phyloP scores from a whole-genome alignment of 164 flowering plant species.

The Paratinospora sagittata region DNA sequence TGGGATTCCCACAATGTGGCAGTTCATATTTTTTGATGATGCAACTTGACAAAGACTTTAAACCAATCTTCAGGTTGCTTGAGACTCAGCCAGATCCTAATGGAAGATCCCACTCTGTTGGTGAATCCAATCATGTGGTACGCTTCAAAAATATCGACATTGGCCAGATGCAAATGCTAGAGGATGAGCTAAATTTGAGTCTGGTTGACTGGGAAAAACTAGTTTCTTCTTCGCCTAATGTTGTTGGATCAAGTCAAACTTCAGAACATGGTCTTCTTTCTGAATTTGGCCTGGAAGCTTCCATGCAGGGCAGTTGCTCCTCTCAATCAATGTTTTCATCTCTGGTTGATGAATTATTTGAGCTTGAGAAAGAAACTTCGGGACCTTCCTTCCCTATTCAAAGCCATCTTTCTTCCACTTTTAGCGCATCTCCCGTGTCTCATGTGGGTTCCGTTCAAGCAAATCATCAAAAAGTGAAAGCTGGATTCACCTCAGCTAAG shows the following conservation, averaged over 20 bases:
- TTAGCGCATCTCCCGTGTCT: conserved; percentile 35
- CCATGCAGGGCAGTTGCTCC: conserved; percentile 28
- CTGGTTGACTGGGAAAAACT: conserved; percentile 48
- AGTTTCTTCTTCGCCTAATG: conserved; percentile 34
- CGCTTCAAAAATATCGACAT: conserved; percentile 66
- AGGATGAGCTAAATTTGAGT: conserved; percentile 76
- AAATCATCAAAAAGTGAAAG: conserved; percentile 35
- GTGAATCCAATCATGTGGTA: conserved; percentile 41
- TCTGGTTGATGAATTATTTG: conserved; percentile 86
- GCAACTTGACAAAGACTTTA: conserved; percentile 86
- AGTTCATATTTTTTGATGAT: conserved; percentile 74
- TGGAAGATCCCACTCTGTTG: conserved; percentile 34
- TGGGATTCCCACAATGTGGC: conserved; percentile 93
- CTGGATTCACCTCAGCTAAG: conserved; percentile 49
- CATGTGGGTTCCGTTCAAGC: conserved; percentile 41
- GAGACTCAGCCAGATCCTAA: conserved; percentile 60
- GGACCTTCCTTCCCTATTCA: conserved; percentile 31
- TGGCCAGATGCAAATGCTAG: conserved; percentile 63
- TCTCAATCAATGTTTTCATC: conserved; percentile 61
- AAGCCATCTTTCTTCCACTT: conserved; percentile 35
- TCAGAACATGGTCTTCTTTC: conserved; percentile 45
- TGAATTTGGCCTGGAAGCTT: conserved; percentile 42
- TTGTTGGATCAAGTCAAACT: conserved; percentile 32
- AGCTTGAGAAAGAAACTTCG: conserved; percentile 63
- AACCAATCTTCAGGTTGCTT: conserved; percentile 64